These are phyloP conservation scores for Quercus aquifolioides DNA, from an alignment of 306 rosid genomes.

Conservation along the genomic window DNA sequence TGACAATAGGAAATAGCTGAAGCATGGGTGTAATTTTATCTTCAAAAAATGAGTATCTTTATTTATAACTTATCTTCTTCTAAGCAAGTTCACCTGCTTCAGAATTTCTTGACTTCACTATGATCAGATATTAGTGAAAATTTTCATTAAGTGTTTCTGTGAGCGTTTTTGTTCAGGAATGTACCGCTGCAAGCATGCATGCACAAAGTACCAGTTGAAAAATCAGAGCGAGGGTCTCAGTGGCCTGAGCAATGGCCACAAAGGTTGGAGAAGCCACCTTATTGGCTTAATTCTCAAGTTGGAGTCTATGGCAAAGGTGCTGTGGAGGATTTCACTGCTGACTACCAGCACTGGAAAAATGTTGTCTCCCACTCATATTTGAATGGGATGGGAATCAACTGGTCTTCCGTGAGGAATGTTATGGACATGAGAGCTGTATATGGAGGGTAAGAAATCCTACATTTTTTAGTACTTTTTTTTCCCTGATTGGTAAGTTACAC, in stretches of 20 bases:
- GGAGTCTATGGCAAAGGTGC: conserved; percentile 63
- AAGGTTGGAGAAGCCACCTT: conserved; percentile 78
- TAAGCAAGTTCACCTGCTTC: neutral
- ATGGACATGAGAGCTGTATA: conserved; percentile 87
- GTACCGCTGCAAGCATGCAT: conserved; percentile 62
- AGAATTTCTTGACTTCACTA: neutral
- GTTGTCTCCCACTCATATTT: conserved; percentile 60
- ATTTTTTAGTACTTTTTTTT: neutral
- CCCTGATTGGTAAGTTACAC: too few species aligned
- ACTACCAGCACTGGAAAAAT: conserved; percentile 65
- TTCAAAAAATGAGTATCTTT: neutral
- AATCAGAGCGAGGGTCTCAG: conserved; percentile 56
- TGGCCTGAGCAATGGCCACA: conserved; percentile 80
- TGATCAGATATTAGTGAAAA: neutral
- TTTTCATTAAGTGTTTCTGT: conserved; percentile 1
- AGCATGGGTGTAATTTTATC: neutral
- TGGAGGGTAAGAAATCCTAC: conserved; percentile 68
- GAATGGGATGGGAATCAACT: conserved; percentile 67
- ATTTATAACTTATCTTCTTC: neutral
- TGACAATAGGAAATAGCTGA: neutral
- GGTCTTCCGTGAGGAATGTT: conserved; percentile 80
- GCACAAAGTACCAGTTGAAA: conserved; percentile 57
- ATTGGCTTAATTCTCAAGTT: conserved; percentile 64
- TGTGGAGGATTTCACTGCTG: conserved; percentile 58
- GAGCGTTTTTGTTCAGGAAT: conserved; percentile 50